These are phyloP conservation scores for Canavalia gladiata DNA, from an alignment of 306 rosid genomes.

Conservation along the genomic window DNA sequence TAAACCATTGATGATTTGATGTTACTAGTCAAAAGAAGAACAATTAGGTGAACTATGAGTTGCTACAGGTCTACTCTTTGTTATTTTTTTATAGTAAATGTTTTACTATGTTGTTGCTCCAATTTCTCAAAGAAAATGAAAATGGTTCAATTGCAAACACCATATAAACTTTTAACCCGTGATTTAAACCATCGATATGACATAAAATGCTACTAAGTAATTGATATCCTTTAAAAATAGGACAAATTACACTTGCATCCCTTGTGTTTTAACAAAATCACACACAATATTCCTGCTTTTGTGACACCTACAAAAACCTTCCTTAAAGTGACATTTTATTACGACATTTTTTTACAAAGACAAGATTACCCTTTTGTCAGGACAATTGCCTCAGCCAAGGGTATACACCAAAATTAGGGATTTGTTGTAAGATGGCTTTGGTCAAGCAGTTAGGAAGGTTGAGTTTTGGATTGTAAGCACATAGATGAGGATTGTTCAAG, in stretches of 20 bases:
- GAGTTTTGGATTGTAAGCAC: conserved; percentile 53
- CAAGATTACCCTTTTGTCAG: too few species aligned
- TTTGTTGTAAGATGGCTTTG: not conserved
- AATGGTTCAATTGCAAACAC: not conserved
- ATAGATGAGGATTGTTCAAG: conserved; percentile 72
- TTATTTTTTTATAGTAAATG: conserved; percentile 12
- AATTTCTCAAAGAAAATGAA: not conserved
- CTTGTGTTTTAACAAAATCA: too few species aligned
- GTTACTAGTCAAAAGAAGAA: conserved; percentile 16
- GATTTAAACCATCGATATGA: not conserved
- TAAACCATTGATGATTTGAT: conserved; percentile 1
- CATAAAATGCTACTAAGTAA: conserved; percentile 1
- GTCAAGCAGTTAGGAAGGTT: conserved; percentile 60
- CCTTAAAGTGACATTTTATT: too few species aligned
- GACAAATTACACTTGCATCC: too few species aligned
- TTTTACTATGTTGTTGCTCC: conserved; percentile 1
- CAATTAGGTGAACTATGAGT: conserved; percentile 3
- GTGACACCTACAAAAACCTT: too few species aligned
- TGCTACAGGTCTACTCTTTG: not conserved
- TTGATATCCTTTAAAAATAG: not conserved
- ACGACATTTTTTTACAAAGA: too few species aligned
- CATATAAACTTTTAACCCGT: conserved; percentile 3
- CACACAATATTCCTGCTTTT: too few species aligned
- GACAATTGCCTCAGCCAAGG: too few species aligned
- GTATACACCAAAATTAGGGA: too few species aligned